These are phyloP conservation scores for Penicillium verrucosum DNA, from an alignment of 2,329 filamentous ascomycete species.

Conservation along the genomic window DNA sequence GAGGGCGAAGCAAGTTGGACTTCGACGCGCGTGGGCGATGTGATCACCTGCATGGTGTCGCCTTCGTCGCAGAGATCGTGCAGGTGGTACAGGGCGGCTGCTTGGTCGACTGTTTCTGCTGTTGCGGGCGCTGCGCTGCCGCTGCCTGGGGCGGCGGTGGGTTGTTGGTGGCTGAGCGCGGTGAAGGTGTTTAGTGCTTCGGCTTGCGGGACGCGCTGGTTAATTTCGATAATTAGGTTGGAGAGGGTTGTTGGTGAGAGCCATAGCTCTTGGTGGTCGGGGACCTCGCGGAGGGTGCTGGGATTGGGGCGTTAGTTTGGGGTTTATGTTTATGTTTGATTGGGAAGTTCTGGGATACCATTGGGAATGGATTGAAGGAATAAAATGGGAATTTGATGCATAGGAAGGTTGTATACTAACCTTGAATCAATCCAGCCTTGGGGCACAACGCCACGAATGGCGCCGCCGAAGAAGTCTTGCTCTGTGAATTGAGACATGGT, in stretches of 20 bases:
- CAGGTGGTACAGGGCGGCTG: constrained; percentile 60
- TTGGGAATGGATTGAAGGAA: not conserved
- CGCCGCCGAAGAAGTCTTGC: constrained; percentile 36
- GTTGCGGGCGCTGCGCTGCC: constrained; percentile 48
- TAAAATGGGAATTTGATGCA: not conserved
- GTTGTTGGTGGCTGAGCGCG: constrained; percentile 20
- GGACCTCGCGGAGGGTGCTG: constrained; percentile 39
- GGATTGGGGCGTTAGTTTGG: constrained; percentile 9
- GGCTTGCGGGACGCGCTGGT: constrained; percentile 64
- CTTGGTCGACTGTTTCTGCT: constrained; percentile 59
- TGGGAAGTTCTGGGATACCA: not conserved
- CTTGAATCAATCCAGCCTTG: constrained; percentile 38
- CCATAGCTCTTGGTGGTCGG: constrained; percentile 80
- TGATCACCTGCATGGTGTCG: constrained; percentile 65
- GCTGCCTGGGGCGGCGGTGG: constrained; percentile 11
- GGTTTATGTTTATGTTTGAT: not conserved
- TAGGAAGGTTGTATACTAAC: constrained; percentile 20
- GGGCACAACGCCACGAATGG: constrained; percentile 35
- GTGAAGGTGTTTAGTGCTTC: constrained; percentile 27
- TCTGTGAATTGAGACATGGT: constrained; percentile 27
- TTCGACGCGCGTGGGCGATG: constrained; percentile 56
- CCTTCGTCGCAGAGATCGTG: constrained; percentile 66
- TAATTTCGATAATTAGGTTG: constrained; percentile 85
- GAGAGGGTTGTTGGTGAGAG: constrained; percentile 80
- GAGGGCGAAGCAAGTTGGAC: constrained; percentile 47